These are phyloP conservation scores for Boletus semigastroideus DNA, from an alignment of 1,284 basidiomycete species.

Conservation along the genomic window DNA sequence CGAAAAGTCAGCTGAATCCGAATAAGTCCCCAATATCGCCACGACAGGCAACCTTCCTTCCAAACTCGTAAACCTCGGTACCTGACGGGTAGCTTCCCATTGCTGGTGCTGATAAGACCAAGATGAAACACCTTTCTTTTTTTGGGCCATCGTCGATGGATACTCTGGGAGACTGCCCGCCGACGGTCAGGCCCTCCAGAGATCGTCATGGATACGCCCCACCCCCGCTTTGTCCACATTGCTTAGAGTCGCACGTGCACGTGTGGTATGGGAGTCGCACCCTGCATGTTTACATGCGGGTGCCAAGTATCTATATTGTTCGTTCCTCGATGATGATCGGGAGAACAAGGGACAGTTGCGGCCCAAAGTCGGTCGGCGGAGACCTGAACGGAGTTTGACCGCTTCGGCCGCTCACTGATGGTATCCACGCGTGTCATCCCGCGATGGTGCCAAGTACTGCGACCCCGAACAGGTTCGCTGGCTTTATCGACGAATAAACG, in stretches of 20 bases:
- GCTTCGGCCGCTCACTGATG: not conserved
- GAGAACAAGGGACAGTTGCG: not conserved
- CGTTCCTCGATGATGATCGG: not conserved
- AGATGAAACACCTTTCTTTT: not conserved
- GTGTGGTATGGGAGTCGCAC: not conserved
- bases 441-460: not conserved
- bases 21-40: not conserved
- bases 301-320: not conserved
- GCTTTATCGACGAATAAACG: not conserved
- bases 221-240: not conserved
- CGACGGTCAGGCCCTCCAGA: not conserved
- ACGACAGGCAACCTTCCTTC: not conserved
- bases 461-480: not conserved
- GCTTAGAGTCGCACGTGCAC: not conserved
- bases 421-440: not conserved
- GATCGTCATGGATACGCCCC: not conserved
- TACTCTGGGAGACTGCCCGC: not conserved
- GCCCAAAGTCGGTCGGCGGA: not conserved
- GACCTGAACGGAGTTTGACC: slow-evolving; percentile 4
- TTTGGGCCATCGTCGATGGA: not conserved
- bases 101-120: too few relatives aligned
- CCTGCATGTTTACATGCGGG: not conserved
- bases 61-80: not conserved
- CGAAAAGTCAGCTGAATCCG: not conserved
- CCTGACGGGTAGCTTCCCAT: not conserved